Base-by-base conservation (phyloP, 1,139 yeast species). In the Zygosaccharomyces pseudobailii region DNA sequence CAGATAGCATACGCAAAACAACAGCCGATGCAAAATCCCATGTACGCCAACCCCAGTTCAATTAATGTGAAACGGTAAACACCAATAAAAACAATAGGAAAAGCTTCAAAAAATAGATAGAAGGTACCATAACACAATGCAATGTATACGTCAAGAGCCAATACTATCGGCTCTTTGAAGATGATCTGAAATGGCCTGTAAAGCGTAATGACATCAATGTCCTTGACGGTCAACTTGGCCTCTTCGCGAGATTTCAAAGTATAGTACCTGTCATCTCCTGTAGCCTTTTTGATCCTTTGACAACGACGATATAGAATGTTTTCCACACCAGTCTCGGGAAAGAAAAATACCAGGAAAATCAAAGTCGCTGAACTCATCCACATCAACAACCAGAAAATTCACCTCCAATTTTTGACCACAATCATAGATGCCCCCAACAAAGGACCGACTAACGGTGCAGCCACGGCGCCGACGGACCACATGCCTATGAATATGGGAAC, bases 361-460 rank as follows among this genome's bases (percentile, higher is more conserved):
- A 73, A 59, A 0, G 71, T 47, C 3, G 71, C 71, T n/a, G 67
- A 74, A 39, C 72, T 58, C 8, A 71, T 47, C 40, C 76, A 67
- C 40, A 67, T 51, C 55, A 68, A 53, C 42, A 72, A 66, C 78
- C 78, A 74, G 51, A 71, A 71, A 6, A 72, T 64, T 65, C 71
- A 67, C 57, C 77, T 66, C 78, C 78, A 75, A 24, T 49, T 60
- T 73, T 70, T 50, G 65, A 71, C 61, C 67, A 69, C 63, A 67
- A 50, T 74, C 70, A 55, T 71, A 68, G 67, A 69, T 62, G 56
- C 77, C 44, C 82, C 81, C 42, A 83, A 67, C 17, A 82, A 63
- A 4, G 88, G 88, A 3, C 87, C 89, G 30, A 80, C 55, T 23
- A 75, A 74, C 0, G 87, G 86, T 40, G 87, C 88, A 51, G 64